Evolutionary conservation across 2,329 filamentous ascomycete species (phyloP).

Genomic region (Hypoxylon rubiginosum): DNA sequence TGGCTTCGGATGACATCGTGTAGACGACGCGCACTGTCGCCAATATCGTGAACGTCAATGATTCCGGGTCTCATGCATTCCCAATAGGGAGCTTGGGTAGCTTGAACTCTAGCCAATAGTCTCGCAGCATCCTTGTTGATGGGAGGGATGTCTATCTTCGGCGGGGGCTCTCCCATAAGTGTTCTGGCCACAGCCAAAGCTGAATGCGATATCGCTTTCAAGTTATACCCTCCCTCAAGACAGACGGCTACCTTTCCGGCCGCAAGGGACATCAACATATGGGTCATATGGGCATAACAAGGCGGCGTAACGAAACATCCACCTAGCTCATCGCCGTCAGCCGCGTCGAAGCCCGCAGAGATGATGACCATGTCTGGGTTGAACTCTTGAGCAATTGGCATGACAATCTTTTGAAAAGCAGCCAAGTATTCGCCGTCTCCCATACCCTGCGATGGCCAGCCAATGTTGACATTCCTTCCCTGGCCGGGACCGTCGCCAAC

Average conservation of each 20-base stretch:
- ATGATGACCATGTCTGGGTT: constrained; percentile 95
- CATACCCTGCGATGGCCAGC: constrained; percentile 81
- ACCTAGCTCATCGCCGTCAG: constrained; percentile 91
- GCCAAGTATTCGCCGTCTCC: constrained; percentile 97
- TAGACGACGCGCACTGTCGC: constrained; percentile 71
- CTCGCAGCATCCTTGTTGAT: constrained; percentile 70
- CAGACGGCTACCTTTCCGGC: constrained; percentile 91
- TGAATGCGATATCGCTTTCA: constrained; percentile 91
- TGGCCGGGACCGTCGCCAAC: constrained; percentile 68
- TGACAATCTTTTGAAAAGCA: constrained; percentile 94
- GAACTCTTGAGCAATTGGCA: constrained; percentile 96
- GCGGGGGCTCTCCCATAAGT: constrained; percentile 93
- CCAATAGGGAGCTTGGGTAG: constrained; percentile 81
- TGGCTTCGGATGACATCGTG: constrained; percentile 85
- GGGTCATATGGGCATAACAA: constrained; percentile 98
- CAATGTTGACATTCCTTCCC: constrained; percentile 76
- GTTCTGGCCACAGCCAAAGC: constrained; percentile 92
- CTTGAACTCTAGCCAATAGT: constrained; percentile 70
- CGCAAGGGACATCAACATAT: constrained; percentile 97
- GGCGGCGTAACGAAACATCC: constrained; percentile 91
- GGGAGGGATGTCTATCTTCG: constrained; percentile 67
- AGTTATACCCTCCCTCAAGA: constrained; percentile 95
- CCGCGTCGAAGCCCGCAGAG: constrained; percentile 95
- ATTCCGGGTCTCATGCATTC: constrained; percentile 83
- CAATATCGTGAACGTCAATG: constrained; percentile 66